Evolutionary conservation across 352 stramenopile species (phyloP).

Genomic region (Pilasporangium apinafurcum): DNA sequence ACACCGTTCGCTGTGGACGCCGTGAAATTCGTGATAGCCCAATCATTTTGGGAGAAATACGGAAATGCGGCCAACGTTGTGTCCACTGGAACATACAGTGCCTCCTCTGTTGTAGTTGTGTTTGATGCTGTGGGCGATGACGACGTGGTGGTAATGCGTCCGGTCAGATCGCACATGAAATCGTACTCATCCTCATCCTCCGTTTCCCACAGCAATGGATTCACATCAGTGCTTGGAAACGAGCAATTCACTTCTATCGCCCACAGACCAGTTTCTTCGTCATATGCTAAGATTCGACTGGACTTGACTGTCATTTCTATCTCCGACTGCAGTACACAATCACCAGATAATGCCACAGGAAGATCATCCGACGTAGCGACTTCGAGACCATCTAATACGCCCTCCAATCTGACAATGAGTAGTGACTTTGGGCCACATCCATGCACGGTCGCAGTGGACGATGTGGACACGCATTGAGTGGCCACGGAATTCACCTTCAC

Average conservation of each 20-base stretch:
- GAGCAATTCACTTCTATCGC: slow-evolving; percentile 14
- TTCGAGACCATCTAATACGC: too few species aligned
- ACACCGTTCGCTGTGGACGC: neutral
- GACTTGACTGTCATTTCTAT: slow-evolving; percentile 5
- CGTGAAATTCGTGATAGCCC: slow-evolving; percentile 12
- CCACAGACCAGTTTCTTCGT: slow-evolving; percentile 6
- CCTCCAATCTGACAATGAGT: too few species aligned
- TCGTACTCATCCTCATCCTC: slow-evolving; percentile 5
- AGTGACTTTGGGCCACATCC: too few species aligned
- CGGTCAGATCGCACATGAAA: slow-evolving; percentile 7
- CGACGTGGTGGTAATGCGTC: too few species aligned
- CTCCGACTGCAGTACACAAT: slow-evolving; percentile 10
- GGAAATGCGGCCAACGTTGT: slow-evolving; percentile 9
- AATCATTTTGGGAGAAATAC: slow-evolving; percentile 10
- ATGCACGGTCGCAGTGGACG: too few species aligned
- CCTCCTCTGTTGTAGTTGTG: neutral
- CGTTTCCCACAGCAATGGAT: neutral
- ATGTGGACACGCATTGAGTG: too few species aligned
- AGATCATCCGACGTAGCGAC: too few species aligned
- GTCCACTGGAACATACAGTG: slow-evolving; percentile 8
- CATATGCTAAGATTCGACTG: slow-evolving; percentile 8
- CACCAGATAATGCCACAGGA: too few species aligned
- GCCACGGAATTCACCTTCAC: too few species aligned
- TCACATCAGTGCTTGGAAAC: slow-evolving; percentile 4
- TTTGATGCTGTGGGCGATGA: too few species aligned